A percentile compares a stretch with the other conserved stretches of the same genome.
Evolutionary conservation across 2,329 filamentous ascomycete species (phyloP).

Genomic region (Spiromastix sp.): DNA sequence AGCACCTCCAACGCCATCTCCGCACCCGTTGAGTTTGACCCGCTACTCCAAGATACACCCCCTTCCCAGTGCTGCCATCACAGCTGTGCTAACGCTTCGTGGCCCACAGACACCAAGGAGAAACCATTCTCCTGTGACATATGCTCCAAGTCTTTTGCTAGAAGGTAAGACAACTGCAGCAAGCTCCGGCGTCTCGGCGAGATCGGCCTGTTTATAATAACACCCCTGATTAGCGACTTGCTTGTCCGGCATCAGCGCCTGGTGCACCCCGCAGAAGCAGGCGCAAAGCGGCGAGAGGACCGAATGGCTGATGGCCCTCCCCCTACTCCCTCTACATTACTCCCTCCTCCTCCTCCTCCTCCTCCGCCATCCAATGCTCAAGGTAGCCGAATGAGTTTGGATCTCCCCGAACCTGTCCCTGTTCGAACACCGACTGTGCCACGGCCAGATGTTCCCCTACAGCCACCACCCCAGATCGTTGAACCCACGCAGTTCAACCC

Average conservation of each 20-base stretch:
- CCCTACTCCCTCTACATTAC: slow-evolving; percentile 26
- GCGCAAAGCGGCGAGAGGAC: slow-evolving; percentile 27
- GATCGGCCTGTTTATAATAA: too few species aligned
- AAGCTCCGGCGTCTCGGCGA: too few species aligned
- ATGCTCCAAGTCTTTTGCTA: slow-evolving; percentile 39
- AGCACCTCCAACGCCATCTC: slow-evolving; percentile 42
- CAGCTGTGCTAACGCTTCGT: too few species aligned
- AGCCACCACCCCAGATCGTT: slow-evolving; percentile 29
- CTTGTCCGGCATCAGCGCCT: slow-evolving; percentile 40
- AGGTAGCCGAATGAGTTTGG: slow-evolving; percentile 36
- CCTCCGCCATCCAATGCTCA: slow-evolving; percentile 24
- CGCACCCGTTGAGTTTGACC: slow-evolving; percentile 38
- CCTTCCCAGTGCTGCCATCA: not conserved
- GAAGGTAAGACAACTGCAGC: slow-evolving; percentile 35
- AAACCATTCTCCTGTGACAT: slow-evolving; percentile 41
- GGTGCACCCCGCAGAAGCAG: slow-evolving; percentile 35
- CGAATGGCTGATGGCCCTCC: slow-evolving; percentile 22
- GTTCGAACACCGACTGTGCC: slow-evolving; percentile 25
- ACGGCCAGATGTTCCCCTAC: slow-evolving; percentile 27
- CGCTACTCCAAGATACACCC: slow-evolving; percentile 3
- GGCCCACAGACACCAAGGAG: slow-evolving; percentile 36
- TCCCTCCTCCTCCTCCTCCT: slow-evolving; percentile 21
- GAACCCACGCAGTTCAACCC: slow-evolving; percentile 38
- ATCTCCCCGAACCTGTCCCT: slow-evolving; percentile 34
- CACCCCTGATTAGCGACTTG: slow-evolving; percentile 37